Conservation (phyloP, 2,329 filamentous ascomycete genomes). For the Talaromyces sp. region DNA sequence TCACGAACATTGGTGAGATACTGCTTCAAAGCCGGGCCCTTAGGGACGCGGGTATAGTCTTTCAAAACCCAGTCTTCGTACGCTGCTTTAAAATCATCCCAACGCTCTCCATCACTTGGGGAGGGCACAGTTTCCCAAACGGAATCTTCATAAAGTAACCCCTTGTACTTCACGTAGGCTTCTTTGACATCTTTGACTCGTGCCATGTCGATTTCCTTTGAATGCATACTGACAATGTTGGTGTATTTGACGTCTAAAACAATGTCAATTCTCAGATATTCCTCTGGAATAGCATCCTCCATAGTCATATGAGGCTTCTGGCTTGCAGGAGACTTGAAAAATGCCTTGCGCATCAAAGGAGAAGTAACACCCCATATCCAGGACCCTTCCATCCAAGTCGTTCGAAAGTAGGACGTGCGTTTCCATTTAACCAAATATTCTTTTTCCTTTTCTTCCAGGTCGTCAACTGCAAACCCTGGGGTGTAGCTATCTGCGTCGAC, state of each 20-base stretch:
- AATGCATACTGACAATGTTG: conserved; percentile 51
- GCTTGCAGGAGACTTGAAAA: conserved; percentile 62
- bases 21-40: conserved; percentile 53
- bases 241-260: conserved; percentile 75
- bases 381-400: conserved; percentile 78
- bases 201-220: conserved; percentile 64
- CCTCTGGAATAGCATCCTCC: conserved; percentile 79
- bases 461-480: conserved; percentile 47
- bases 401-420: conserved; percentile 71
- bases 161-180: conserved; percentile 86
- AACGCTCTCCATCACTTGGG: conserved; percentile 56
- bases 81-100: conserved; percentile 72
- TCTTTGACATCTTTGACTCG: conserved; percentile 67
- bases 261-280: conserved; percentile 80
- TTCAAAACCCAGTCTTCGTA: conserved; percentile 83
- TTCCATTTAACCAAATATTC: conserved; percentile 93
- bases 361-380: conserved; percentile 76
- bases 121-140: conserved; percentile 83
- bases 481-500: conserved; percentile 52
- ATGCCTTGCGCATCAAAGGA: conserved; percentile 63
- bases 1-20: conserved; percentile 64
- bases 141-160: conserved; percentile 80
- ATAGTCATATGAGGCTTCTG: conserved; percentile 62
- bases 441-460: conserved; percentile 69
- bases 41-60: conserved; percentile 62